These are phyloP conservation scores for Diplodia mutila DNA, from an alignment of 2,329 filamentous ascomycete species.

Conservation along the genomic window DNA sequence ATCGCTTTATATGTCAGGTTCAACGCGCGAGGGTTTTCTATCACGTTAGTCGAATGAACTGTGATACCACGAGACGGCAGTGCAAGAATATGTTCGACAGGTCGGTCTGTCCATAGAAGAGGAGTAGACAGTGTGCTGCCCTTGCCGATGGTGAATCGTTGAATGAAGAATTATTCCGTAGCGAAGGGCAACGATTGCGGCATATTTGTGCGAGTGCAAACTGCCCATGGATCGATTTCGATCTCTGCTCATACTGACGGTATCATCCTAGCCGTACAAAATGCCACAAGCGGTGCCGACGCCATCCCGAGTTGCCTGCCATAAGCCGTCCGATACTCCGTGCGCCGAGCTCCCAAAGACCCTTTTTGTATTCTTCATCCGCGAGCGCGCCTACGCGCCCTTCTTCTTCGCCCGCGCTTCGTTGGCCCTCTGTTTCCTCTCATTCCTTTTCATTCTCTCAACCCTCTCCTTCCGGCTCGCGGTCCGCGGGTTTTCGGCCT, in stretches of 20 bases:
- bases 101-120: no score
- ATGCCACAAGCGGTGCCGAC: conserved; percentile 6
- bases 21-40: not conserved
- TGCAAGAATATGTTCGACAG: no score
- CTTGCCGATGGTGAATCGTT: no score
- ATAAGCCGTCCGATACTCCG: conserved; percentile 23
- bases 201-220: not conserved
- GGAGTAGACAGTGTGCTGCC: no score
- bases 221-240: not conserved
- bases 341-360: conserved; percentile 12
- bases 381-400: conserved; percentile 8
- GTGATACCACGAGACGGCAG: not conserved
- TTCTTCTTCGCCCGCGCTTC: conserved; percentile 70
- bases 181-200: not conserved
- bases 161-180: no score
- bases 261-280: not conserved
- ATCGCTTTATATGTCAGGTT: no score
- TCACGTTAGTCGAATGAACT: not conserved
- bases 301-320: conserved; percentile 1
- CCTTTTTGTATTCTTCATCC: not conserved
- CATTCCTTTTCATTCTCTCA: conserved; percentile 45
- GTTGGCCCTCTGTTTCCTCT: conserved; percentile 50
- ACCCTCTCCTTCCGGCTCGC: conserved; percentile 65
- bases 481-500: conserved; percentile 62
- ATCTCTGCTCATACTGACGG: not conserved